Percentiles rank a stretch among this genome's conserved stretches.
Conservation (phyloP, 176 grass and related monocot species). For the Oryza coarctata region DNA sequence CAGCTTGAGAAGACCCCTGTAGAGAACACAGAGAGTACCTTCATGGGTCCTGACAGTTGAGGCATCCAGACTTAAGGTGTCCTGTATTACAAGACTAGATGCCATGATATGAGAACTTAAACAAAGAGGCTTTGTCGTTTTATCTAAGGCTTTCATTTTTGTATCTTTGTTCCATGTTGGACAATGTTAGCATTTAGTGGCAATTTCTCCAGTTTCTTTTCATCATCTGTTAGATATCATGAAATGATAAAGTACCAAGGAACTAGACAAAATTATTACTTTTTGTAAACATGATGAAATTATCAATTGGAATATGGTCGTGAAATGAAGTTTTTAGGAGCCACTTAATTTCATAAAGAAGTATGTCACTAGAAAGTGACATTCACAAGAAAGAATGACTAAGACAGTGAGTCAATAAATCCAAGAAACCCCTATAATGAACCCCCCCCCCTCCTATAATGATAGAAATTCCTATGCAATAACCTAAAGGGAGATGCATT, state of each 20-base stretch:
- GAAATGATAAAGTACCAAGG: background rate
- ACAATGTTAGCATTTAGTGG: constrained; percentile 26
- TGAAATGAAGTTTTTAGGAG: background rate
- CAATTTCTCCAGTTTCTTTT: constrained; percentile 13
- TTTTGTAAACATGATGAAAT: background rate
- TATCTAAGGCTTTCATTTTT: constrained; percentile 39
- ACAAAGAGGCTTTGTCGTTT: constrained; percentile 44
- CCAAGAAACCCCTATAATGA: background rate
- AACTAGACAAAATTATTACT: background rate
- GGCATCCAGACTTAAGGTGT: constrained; percentile 33
- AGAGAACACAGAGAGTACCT: constrained; percentile 33
- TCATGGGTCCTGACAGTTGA: constrained; percentile 20
- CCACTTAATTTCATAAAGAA: constrained; percentile 8
- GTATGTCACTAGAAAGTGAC: background rate
- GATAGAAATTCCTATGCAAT: background rate
- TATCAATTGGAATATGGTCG: background rate
- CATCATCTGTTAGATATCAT: constrained; percentile 14
- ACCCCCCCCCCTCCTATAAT: too few species aligned
- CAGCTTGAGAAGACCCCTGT: constrained; percentile 57
- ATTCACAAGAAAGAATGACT: background rate
- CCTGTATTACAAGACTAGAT: constrained; percentile 38
- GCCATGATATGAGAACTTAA: constrained; percentile 30
- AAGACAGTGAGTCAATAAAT: constrained; percentile 16
- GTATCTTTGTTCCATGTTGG: constrained; percentile 35
- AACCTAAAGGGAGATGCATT: background rate